Evolutionary conservation across 2,329 filamentous ascomycete genomes (phyloP).

Genomic region (Neonectria ditissima): DNA sequence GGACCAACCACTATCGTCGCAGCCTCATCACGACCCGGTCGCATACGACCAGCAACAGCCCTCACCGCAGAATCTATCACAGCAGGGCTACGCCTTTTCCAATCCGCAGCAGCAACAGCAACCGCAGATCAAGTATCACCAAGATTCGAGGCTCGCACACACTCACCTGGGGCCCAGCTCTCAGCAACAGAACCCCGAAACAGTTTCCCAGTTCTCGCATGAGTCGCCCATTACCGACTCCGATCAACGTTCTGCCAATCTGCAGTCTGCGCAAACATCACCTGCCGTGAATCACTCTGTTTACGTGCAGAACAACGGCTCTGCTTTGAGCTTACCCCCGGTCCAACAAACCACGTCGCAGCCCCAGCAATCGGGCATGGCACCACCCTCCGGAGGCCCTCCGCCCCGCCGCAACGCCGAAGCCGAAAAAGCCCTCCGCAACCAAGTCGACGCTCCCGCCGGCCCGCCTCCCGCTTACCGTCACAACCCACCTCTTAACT

Average conservation of each 20-base stretch:
- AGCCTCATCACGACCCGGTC: constrained; percentile 50
- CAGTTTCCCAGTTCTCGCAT: constrained; percentile 71
- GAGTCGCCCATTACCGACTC: constrained; percentile 68
- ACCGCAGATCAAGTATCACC: constrained; percentile 34
- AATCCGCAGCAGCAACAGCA: constrained; percentile 49
- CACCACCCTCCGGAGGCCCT: constrained; percentile 59
- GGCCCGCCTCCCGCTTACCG: constrained; percentile 65
- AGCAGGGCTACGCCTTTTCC: constrained; percentile 42
- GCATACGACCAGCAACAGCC: constrained; percentile 55
- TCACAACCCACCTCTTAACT: constrained; percentile 58
- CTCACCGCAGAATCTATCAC: constrained; percentile 38
- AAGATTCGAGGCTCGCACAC: constrained; percentile 52
- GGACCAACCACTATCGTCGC: constrained; percentile 55
- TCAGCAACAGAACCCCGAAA: constrained; percentile 64
- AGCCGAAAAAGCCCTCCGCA: constrained; percentile 59
- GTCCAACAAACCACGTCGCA: constrained; percentile 44
- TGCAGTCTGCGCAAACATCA: constrained; percentile 59
- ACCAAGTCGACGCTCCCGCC: constrained; percentile 56
- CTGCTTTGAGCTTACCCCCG: constrained; percentile 45
- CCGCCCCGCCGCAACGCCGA: constrained; percentile 63
- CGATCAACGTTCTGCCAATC: constrained; percentile 56
- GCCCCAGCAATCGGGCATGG: constrained; percentile 57
- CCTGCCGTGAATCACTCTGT: constrained; percentile 55
- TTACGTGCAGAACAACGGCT: constrained; percentile 52
- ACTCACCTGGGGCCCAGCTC: constrained; percentile 49